phyloP scores from a whole-genome alignment of 148 eudicot genomes.

The Rhododendron griersonianum region DNA sequence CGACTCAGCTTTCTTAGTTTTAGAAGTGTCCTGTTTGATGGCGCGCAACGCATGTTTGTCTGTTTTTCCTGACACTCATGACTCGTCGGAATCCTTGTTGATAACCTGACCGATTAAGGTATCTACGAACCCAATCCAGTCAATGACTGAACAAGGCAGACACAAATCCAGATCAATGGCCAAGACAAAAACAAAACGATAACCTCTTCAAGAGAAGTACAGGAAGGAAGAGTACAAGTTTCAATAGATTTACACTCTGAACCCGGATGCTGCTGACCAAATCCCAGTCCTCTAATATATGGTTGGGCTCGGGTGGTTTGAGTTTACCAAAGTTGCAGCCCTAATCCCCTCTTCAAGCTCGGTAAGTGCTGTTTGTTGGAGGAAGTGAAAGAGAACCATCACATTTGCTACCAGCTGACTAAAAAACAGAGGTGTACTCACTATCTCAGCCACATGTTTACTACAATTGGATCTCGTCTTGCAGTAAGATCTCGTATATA shows the following conservation, averaged over 20 bases:
- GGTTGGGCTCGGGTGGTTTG: background rate
- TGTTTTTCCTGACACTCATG: no score
- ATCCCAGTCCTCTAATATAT: background rate
- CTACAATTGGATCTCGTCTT: conserved; percentile 49
- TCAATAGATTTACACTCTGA: background rate
- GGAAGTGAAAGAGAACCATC: background rate
- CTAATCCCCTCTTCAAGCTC: background rate
- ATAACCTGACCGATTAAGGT: background rate
- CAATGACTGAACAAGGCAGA: background rate
- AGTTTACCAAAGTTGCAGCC: background rate
- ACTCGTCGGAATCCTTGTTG: background rate
- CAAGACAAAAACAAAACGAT: background rate
- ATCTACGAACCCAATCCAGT: background rate
- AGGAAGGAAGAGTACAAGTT: background rate
- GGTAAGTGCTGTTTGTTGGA: background rate
- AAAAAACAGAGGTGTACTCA: background rate
- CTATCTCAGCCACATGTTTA: background rate
- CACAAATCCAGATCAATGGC: background rate
- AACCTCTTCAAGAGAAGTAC: background rate
- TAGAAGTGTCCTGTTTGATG: background rate
- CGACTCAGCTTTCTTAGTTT: background rate
- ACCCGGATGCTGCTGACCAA: background rate
- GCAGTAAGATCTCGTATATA: conserved; percentile 80
- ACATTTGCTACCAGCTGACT: background rate
- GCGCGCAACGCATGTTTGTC: background rate